These are phyloP conservation scores for Kwoniella newhampshirensis DNA, from an alignment of 768 basidiomycete species.

Conservation along the genomic window DNA sequence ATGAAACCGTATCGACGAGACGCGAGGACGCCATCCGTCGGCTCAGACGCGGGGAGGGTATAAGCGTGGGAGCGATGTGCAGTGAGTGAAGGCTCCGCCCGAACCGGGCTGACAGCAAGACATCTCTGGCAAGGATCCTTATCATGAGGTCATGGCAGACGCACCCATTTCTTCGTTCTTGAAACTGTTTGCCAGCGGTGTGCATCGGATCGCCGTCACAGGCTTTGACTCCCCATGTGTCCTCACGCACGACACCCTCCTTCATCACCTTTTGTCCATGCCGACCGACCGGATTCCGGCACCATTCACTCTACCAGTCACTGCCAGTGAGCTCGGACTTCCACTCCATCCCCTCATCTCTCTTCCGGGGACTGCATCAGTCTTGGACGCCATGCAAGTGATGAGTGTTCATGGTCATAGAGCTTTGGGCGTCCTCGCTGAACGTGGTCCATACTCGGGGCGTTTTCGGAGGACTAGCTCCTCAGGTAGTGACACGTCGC, in stretches of 20 bases:
- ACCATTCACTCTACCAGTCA: constrained; percentile 16
- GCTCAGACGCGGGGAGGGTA: constrained; percentile 20
- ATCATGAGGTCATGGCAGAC: constrained; percentile 17
- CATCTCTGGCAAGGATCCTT: constrained; percentile 42
- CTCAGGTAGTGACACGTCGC: background rate
- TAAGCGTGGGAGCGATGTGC: constrained; percentile 25
- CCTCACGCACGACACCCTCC: constrained; percentile 23
- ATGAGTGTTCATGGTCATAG: constrained; percentile 34
- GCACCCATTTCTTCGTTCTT: constrained; percentile 26
- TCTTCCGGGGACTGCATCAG: constrained; percentile 25
- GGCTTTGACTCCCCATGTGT: constrained; percentile 14
- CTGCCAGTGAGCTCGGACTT: constrained; percentile 10
- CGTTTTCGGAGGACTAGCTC: no score
- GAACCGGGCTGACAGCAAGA: constrained; percentile 15
- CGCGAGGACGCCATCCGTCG: constrained; percentile 1
- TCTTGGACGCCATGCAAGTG: constrained; percentile 43
- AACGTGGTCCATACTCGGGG: background rate
- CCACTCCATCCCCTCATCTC: constrained; percentile 39
- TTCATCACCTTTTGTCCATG: constrained; percentile 28
- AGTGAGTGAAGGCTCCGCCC: constrained; percentile 20
- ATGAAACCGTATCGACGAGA: constrained; percentile 2
- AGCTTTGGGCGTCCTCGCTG: constrained; percentile 34
- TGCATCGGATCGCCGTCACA: constrained; percentile 35
- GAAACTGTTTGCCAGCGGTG: constrained; percentile 34
- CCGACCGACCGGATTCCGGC: constrained; percentile 12